Percentiles rank a stretch among this genome's conserved stretches.
Conservation (phyloP, 2,329 filamentous ascomycete genomes). For the Albophoma yamanashiensis region DNA sequence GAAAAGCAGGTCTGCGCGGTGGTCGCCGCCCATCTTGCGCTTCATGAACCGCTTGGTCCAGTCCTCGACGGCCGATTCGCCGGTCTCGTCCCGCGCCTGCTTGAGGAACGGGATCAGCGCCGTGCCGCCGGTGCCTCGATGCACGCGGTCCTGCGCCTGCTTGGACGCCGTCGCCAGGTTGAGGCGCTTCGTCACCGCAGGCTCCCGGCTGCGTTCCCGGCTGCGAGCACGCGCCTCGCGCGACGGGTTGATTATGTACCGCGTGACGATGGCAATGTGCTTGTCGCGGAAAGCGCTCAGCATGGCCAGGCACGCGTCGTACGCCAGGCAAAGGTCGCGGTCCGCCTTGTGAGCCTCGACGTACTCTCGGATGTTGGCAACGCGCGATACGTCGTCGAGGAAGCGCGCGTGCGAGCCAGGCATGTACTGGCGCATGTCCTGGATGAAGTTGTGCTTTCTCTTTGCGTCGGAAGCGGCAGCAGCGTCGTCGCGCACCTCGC, state of each 20-base stretch:
- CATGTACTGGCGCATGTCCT: constrained; percentile 97
- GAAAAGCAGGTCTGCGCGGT: constrained; percentile 46
- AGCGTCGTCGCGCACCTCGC: constrained; percentile 46
- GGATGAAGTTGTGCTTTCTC: constrained; percentile 67
- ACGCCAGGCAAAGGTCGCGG: constrained; percentile 63
- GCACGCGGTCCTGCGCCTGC: constrained; percentile 41
- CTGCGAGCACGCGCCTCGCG: constrained; percentile 59
- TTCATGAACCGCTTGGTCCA: constrained; percentile 51
- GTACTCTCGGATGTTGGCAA: constrained; percentile 82
- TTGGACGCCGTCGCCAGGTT: constrained; percentile 55
- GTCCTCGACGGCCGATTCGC: constrained; percentile 70
- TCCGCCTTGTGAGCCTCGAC: constrained; percentile 55
- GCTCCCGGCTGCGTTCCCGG: constrained; percentile 46
- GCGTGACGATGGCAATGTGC: constrained; percentile 91
- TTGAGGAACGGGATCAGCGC: constrained; percentile 92
- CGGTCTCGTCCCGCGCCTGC: constrained; percentile 91
- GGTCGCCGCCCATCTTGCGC: constrained; percentile 35
- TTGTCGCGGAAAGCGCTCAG: constrained; percentile 68
- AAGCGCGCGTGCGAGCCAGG: constrained; percentile 86
- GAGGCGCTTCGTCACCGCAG: constrained; percentile 28
- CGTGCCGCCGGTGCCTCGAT: constrained; percentile 87
- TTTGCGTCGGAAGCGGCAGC: constrained; percentile 22
- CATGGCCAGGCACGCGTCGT: constrained; percentile 77
- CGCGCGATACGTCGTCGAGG: constrained; percentile 63
- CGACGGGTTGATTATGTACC: constrained; percentile 88